Conservation (phyloP, 2,329 filamentous ascomycete species). For the Neurospora sp. region DNA sequence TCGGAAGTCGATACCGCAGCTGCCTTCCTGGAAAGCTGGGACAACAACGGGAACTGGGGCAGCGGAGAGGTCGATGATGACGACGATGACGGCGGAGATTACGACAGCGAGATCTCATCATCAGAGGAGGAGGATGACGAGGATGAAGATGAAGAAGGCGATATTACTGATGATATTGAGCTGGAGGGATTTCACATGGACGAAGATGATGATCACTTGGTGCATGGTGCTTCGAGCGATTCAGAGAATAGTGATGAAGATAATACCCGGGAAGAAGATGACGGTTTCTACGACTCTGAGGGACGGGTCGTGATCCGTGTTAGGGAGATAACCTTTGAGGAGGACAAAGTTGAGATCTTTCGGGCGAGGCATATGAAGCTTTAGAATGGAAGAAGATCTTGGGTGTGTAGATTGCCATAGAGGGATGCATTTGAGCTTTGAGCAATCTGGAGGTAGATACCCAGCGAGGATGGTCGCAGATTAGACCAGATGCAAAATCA, state of each 20-base stretch:
- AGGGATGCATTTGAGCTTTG: neutral
- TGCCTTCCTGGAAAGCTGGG: constrained; percentile 27
- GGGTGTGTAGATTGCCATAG: neutral
- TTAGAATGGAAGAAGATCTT: constrained; percentile 17
- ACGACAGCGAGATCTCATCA: constrained; percentile 23
- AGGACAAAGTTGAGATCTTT: constrained; percentile 75
- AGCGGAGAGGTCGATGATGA: constrained; percentile 33
- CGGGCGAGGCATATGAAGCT: constrained; percentile 57
- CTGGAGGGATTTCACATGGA: constrained; percentile 1
- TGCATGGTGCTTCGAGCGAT: neutral
- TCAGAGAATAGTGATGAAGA: neutral
- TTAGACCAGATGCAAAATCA: neutral
- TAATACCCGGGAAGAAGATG: constrained; percentile 29
- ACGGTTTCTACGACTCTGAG: constrained; percentile 40
- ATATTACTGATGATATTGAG: constrained; percentile 7
- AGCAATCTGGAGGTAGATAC: neutral
- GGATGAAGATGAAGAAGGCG: constrained; percentile 22
- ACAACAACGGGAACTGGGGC: constrained; percentile 40
- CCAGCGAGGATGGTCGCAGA: neutral
- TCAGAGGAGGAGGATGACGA: constrained; percentile 16
- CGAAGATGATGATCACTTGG: constrained; percentile 32
- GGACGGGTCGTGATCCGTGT: constrained; percentile 46
- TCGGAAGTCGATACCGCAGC: constrained; percentile 12
- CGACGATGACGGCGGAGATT: constrained; percentile 30
- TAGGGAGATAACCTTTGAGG: constrained; percentile 74